phyloP scores from a whole-genome alignment of 345 rosid genomes.

The Raphanus sativus region DNA sequence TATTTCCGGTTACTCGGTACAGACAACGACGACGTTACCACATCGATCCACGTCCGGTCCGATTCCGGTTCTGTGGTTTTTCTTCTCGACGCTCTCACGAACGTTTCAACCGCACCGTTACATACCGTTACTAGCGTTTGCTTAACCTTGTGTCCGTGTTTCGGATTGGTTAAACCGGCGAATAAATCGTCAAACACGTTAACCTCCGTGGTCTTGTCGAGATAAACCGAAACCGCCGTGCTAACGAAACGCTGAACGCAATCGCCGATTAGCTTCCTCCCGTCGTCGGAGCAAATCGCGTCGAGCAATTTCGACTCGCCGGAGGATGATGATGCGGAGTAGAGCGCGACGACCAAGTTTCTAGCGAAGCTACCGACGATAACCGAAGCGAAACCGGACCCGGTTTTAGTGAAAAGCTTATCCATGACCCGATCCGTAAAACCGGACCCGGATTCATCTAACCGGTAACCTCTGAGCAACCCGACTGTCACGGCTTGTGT shows the following conservation, averaged over 20 bases:
- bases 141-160: slow-evolving; percentile 51
- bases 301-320: slow-evolving; percentile 41
- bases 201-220: slow-evolving; percentile 67
- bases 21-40: slow-evolving; percentile 58
- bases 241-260: slow-evolving; percentile 74
- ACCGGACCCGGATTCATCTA: slow-evolving; percentile 36
- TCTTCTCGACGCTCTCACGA: slow-evolving; percentile 54
- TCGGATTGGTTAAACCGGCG: slow-evolving; percentile 71
- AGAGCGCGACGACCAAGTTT: slow-evolving; percentile 57
- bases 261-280: slow-evolving; percentile 60
- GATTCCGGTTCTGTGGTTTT: slow-evolving; percentile 8
- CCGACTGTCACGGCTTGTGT: slow-evolving; percentile 63
- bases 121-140: slow-evolving; percentile 56
- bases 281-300: slow-evolving; percentile 48
- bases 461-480: slow-evolving; percentile 43
- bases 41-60: slow-evolving; percentile 51
- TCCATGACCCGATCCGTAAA: slow-evolving; percentile 57
- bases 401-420: slow-evolving; percentile 62
- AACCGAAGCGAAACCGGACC: slow-evolving; percentile 69
- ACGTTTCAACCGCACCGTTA: slow-evolving; percentile 61
- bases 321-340: slow-evolving; percentile 16
- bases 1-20: slow-evolving; percentile 67
- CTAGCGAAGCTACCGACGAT: slow-evolving; percentile 84
- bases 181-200: slow-evolving; percentile 68
- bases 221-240: slow-evolving; percentile 71